A percentile compares a stretch with the other conserved stretches of the same genome.
Evolutionary conservation across 2,329 filamentous ascomycete genomes (phyloP).

Genomic region (Fusarium bactridioides): DNA sequence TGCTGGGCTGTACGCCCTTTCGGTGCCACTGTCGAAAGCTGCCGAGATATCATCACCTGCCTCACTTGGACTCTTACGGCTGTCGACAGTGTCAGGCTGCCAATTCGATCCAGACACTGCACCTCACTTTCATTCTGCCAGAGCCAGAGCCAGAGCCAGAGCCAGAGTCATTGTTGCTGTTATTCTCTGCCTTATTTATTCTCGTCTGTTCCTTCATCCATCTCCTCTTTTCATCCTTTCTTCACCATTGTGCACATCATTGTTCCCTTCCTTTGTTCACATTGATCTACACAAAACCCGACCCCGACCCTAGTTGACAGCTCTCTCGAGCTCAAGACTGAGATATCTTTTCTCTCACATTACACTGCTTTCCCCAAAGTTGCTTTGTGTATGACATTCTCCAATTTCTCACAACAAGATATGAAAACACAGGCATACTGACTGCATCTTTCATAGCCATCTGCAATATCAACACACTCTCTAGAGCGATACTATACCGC

Average conservation of each 20-base stretch:
- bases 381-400: not conserved
- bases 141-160: not conserved
- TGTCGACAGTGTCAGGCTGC: constrained; percentile 4
- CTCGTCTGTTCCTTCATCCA: not conserved
- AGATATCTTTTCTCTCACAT: not conserved
- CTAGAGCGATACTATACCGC: constrained; percentile 16
- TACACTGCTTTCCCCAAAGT: not conserved
- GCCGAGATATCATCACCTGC: not conserved
- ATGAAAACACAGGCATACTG: constrained; percentile 2
- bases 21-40: not conserved
- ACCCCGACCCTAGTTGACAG: not conserved
- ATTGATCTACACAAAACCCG: not conserved
- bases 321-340: constrained; percentile 13
- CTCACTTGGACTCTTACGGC: constrained; percentile 12
- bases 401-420: not conserved
- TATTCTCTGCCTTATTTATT: constrained; percentile 13
- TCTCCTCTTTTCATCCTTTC: constrained; percentile 3
- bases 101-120: not conserved
- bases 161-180: not conserved
- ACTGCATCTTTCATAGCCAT: constrained; percentile 19
- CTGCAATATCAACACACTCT: constrained; percentile 23
- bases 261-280: constrained; percentile 5
- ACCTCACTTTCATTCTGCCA: not conserved
- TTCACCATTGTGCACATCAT: not conserved
- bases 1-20: not conserved